Conservation (phyloP, 768 basidiomycete species). For the Russula abietina region DNA sequence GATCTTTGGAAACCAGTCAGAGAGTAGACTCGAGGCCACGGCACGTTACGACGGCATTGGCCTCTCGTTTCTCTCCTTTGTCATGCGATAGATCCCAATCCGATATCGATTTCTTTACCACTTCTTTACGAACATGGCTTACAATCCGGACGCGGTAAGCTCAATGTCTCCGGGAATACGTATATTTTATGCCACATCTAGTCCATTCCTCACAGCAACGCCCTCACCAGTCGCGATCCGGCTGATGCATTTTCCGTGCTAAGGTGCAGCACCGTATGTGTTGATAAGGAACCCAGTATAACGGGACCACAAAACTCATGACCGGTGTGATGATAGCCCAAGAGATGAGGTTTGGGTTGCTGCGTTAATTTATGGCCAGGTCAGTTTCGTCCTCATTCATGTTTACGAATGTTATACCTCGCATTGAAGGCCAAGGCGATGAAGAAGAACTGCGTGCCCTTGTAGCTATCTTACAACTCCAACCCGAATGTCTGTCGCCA, state of each 20-base stretch:
- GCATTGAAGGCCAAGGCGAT: constrained; percentile 74
- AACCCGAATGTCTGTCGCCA: too few relatives aligned
- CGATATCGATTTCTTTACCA: not conserved
- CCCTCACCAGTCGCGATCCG: not conserved
- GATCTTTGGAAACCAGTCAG: constrained; percentile 71
- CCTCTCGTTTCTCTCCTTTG: too few relatives aligned
- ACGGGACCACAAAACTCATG: constrained; percentile 52
- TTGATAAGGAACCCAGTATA: constrained; percentile 33
- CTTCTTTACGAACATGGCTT: constrained; percentile 1
- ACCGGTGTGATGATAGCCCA: constrained; percentile 41
- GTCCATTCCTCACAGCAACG: not conserved
- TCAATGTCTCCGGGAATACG: not conserved
- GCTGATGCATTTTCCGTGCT: too few relatives aligned
- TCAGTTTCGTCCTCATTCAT: constrained; percentile 26
- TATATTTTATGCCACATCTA: not conserved
- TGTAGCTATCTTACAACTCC: constrained; percentile 45
- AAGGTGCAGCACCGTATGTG: constrained; percentile 4
- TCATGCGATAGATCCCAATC: not conserved
- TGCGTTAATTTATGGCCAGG: constrained; percentile 77
- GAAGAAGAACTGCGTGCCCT: constrained; percentile 52
- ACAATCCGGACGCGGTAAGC: constrained; percentile 6
- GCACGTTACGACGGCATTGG: not conserved
- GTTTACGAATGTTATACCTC: not conserved
- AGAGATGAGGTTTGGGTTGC: constrained; percentile 78
- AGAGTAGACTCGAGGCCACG: not conserved